Base-by-base conservation (phyloP, 1,284 basidiomycete species). In the Marasmius sp. region DNA sequence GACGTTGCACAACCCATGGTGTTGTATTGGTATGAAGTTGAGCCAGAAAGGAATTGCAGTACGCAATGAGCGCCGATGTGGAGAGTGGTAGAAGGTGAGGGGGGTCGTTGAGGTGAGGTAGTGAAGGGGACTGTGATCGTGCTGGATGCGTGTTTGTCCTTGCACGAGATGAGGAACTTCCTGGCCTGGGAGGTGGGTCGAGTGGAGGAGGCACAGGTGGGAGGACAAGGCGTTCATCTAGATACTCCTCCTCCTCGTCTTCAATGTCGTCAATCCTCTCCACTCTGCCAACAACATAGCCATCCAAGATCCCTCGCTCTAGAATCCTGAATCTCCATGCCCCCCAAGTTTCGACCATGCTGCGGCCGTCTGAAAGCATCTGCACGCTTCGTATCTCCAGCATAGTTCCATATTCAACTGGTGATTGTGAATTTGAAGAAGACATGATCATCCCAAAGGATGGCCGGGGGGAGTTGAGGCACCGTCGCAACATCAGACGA, bases 401-500 rank as follows among this genome's bases (percentile, higher is more conserved):
- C 91, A 98, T 96, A 34, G 95, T 98, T 2, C 95, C 95, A 75
- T 92, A 98, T 62, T 92, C 88, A 56, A 84, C 79, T 39, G 86
- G 86, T n/a, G 78, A 71, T 10, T 77, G 77, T 51, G 69, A 66
- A 47, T 58, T 60, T n/a, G 64, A 63, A 11, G 64, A 61, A 14
- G 65, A 62, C 77, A 97, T 86, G 68, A 97, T 86, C 93, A 98
- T 97, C 20, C 96, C 96, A 73, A 98, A 97, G 22, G 81, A 79
- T 12, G 92, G 93, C 33, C 78, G 80, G 5, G 86, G 80, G 12
- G 84, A 86, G 67, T 93, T 89, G 58, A 98, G 87, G 72, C 92
- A 95, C 4, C 95, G 88, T 22, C 95, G 88, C 59, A 98, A 88
- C 95, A 98, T 97, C 43, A 98, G 83, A 11, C 95, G 88, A 74